Conservation (phyloP, 148 eudicot species). For the Persicaria maculosa region DNA sequence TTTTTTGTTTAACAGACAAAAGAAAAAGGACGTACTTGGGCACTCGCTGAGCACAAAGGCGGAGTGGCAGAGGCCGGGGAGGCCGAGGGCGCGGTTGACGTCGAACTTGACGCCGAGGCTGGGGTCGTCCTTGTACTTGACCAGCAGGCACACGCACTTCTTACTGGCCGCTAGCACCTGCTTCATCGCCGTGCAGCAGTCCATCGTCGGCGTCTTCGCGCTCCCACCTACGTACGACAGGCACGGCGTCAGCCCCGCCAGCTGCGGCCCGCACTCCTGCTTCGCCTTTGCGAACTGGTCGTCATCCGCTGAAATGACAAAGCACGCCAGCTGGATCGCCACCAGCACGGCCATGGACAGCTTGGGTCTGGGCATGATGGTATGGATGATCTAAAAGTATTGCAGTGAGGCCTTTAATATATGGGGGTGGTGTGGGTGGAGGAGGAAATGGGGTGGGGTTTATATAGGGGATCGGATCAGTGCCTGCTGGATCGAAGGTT, state of each 20-base stretch:
- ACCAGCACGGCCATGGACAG: background rate
- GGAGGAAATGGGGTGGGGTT: background rate
- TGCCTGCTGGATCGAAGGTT: too few species aligned
- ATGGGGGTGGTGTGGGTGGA: background rate
- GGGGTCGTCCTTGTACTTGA: slow-evolving; percentile 71
- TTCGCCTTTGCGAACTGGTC: slow-evolving; percentile 31
- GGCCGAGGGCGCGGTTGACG: slow-evolving; percentile 55
- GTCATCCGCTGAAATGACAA: background rate
- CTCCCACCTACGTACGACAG: slow-evolving; percentile 48
- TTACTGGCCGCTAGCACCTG: slow-evolving; percentile 43
- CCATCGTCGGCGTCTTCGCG: slow-evolving; percentile 43
- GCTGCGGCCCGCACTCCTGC: slow-evolving; percentile 39
- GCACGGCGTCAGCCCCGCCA: slow-evolving; percentile 51
- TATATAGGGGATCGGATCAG: background rate
- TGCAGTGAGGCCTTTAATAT: too few species aligned
- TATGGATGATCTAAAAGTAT: background rate
- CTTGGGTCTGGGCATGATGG: background rate
- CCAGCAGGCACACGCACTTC: slow-evolving; percentile 60
- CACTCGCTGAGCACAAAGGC: slow-evolving; percentile 34
- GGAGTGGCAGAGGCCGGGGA: slow-evolving; percentile 48
- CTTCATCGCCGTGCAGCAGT: slow-evolving; percentile 55
- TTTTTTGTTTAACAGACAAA: too few species aligned
- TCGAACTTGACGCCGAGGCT: slow-evolving; percentile 69
- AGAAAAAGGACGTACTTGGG: slow-evolving; percentile 32
- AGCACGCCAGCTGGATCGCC: background rate